Conservation (phyloP, 1,284 basidiomycete species). For the Ganoderma boninense region DNA sequence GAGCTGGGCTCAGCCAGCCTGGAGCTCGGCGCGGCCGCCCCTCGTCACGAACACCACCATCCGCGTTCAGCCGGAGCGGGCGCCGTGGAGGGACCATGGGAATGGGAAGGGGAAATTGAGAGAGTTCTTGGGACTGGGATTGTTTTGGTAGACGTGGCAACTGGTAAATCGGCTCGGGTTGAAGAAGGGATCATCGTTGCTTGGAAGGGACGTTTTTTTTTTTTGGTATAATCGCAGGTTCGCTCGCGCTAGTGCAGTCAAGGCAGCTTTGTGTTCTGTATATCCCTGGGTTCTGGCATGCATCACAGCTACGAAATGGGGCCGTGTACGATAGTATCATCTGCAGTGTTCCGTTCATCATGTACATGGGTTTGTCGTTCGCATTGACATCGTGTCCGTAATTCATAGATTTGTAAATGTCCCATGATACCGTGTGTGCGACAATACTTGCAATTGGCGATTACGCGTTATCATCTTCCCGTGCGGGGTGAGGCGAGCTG, state of each 20-base stretch:
- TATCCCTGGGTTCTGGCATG: not conserved
- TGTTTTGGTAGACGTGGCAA: constrained; percentile 3
- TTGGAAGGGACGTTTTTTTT: constrained; percentile 25
- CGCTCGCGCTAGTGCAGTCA: constrained; percentile 12
- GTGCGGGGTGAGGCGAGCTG: not conserved
- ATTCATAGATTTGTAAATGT: constrained; percentile 36
- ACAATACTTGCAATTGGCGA: not conserved
- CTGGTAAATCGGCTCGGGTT: not conserved
- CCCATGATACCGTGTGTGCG: constrained; percentile 6
- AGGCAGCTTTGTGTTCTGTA: constrained; percentile 13
- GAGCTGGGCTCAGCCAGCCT: constrained; percentile 14
- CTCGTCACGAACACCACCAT: not conserved
- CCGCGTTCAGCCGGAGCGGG: not conserved
- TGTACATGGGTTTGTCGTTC: constrained; percentile 13
- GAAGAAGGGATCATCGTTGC: not conserved
- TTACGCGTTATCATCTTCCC: not conserved
- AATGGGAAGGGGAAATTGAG: not conserved
- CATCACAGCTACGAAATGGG: constrained; percentile 5
- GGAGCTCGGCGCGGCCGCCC: not conserved
- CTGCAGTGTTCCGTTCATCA: not conserved
- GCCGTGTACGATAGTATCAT: constrained; percentile 18
- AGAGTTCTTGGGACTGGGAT: not conserved
- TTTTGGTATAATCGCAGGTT: constrained; percentile 27
- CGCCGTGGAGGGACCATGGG: not conserved
- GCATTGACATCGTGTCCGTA: constrained; percentile 17